phyloP scores from a whole-genome alignment of 2,329 filamentous ascomycete genomes.

The Boeremia exigua region DNA sequence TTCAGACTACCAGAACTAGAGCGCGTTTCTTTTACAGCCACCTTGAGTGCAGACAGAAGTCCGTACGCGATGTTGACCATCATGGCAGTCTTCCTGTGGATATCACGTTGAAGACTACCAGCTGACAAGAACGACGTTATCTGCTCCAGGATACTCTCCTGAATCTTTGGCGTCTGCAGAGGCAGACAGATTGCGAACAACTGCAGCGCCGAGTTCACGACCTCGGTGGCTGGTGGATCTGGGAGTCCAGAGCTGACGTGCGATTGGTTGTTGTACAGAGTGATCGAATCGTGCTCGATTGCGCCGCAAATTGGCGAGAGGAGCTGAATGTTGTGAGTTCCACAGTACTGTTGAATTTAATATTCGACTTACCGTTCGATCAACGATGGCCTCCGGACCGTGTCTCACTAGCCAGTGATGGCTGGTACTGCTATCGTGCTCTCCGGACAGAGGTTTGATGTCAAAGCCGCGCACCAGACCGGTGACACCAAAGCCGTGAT shows the following conservation, averaged over 20 bases:
- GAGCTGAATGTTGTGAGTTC: slow-evolving; percentile 39
- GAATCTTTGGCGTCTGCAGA: slow-evolving; percentile 85
- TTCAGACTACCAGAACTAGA: slow-evolving; percentile 76
- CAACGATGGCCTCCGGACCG: slow-evolving; percentile 69
- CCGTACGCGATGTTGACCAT: slow-evolving; percentile 88
- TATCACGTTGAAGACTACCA: slow-evolving; percentile 79
- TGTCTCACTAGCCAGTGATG: slow-evolving; percentile 61
- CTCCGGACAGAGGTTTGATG: slow-evolving; percentile 72
- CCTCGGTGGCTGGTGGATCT: slow-evolving; percentile 87
- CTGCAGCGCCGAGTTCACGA: slow-evolving; percentile 92
- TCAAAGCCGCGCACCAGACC: slow-evolving; percentile 81
- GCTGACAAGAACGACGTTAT: slow-evolving; percentile 88
- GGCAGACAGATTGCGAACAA: slow-evolving; percentile 92
- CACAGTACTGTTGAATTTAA: too few species aligned
- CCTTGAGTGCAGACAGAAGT: slow-evolving; percentile 78
- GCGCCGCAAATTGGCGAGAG: slow-evolving; percentile 76
- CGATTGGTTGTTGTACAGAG: slow-evolving; percentile 70
- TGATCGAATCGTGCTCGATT: slow-evolving; percentile 86
- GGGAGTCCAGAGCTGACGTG: slow-evolving; percentile 60
- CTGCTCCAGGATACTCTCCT: slow-evolving; percentile 95
- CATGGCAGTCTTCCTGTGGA: slow-evolving; percentile 87
- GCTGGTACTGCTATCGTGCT: slow-evolving; percentile 48
- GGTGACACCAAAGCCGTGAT: slow-evolving; percentile 91
- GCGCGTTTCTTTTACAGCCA: slow-evolving; percentile 80
- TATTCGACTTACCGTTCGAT: slow-evolving; percentile 52